Evolutionary conservation across 768 basidiomycete species (phyloP).

Genomic region (Clavulina sp.): DNA sequence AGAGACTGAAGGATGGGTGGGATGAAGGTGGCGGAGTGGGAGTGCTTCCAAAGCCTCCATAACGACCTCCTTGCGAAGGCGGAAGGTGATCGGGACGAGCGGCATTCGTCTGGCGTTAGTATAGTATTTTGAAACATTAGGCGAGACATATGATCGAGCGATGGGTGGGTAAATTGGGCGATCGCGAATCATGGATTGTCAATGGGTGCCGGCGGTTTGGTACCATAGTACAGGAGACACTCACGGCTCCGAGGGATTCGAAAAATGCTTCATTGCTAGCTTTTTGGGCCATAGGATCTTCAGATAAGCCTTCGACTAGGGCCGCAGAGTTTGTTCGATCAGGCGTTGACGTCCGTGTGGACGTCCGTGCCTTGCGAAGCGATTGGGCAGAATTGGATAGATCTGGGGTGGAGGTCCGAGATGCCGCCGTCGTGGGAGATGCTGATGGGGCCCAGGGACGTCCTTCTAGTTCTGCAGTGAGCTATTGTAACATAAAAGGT

Average conservation of each 20-base stretch:
- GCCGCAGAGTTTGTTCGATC: too few relatives aligned
- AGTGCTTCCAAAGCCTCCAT: constrained; percentile 82
- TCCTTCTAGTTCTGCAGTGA: constrained; percentile 59
- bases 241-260: constrained; percentile 46
- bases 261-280: constrained; percentile 79
- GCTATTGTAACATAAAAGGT: constrained; percentile 25
- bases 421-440: constrained; percentile 43
- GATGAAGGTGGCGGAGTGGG: constrained; percentile 33
- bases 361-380: constrained; percentile 67
- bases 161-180: too few relatives aligned
- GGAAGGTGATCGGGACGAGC: constrained; percentile 59
- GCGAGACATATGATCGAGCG: too few relatives aligned
- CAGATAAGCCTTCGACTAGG: too few relatives aligned
- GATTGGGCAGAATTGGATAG: constrained; percentile 62
- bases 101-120: constrained; percentile 48
- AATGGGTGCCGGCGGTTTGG: too few relatives aligned
- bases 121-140: background rate
- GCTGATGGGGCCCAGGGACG: constrained; percentile 63
- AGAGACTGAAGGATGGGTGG: constrained; percentile 53
- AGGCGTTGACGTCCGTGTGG: background rate
- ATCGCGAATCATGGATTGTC: too few relatives aligned
- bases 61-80: constrained; percentile 86
- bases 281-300: constrained; percentile 34
- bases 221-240: too few relatives aligned
- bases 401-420: constrained; percentile 37